Conservation (phyloP, 169 alveolate genomes). For the Plasmodium reichenowi region DNA sequence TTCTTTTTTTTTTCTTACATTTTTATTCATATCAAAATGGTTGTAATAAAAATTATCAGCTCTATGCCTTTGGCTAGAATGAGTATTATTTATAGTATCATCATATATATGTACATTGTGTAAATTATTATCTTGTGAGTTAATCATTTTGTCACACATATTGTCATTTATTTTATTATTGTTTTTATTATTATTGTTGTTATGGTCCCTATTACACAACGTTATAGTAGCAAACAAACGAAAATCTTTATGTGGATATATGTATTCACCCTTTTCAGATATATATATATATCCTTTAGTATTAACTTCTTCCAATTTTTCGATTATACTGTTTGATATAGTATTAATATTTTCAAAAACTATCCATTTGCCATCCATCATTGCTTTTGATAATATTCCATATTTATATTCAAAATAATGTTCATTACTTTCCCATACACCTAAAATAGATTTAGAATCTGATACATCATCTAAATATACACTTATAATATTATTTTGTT, state of each 20-base stretch:
- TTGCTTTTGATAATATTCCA: slow-evolving; percentile 87
- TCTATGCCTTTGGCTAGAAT: too few species aligned
- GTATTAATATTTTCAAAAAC: slow-evolving; percentile 85
- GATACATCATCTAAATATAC: slow-evolving; percentile 87
- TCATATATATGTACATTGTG: too few species aligned
- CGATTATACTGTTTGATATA: slow-evolving; percentile 82
- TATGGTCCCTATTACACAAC: not conserved
- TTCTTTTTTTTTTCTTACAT: not conserved
- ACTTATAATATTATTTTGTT: slow-evolving; percentile 55
- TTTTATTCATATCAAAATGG: too few species aligned
- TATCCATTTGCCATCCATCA: slow-evolving; percentile 87
- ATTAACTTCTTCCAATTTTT: slow-evolving; percentile 80
- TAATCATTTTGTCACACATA: too few species aligned
- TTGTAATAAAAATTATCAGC: too few species aligned
- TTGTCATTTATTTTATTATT: too few species aligned
- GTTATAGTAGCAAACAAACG: slow-evolving; percentile 78
- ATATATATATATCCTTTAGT: slow-evolving; percentile 77
- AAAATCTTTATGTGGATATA: slow-evolving; percentile 81
- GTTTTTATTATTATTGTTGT: not conserved
- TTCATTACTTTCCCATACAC: slow-evolving; percentile 87
- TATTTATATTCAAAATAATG: slow-evolving; percentile 84
- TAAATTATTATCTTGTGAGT: too few species aligned
- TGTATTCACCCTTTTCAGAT: slow-evolving; percentile 80
- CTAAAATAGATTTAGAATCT: slow-evolving; percentile 86
- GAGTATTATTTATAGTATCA: too few species aligned